Base-by-base conservation (phyloP, 1,284 basidiomycete genomes). In the Neolentinus lepideus region DNA sequence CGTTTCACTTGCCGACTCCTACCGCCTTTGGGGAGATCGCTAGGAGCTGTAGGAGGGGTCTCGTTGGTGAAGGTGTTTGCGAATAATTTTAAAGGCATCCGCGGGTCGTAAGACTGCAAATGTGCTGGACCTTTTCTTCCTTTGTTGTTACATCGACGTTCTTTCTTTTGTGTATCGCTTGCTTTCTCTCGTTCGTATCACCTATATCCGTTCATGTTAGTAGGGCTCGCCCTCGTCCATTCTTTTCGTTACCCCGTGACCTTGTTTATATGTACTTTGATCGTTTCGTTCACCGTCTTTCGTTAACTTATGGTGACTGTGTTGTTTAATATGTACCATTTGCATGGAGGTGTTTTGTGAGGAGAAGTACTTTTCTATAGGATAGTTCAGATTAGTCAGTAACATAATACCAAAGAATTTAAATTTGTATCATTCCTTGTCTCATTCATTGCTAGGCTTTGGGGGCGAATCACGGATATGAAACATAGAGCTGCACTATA, bases 191-290 rank as follows among this genome's bases (percentile, higher is more conserved):
- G 12, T 31, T 31, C 29, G 29, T 31, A 31, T 31, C 29, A 31
- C 6, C 12, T n/a, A n/a, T n/a, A n/a, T n/a, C n/a, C n/a, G n/a
- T n/a, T 48, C 21, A 36, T 51, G 50, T 29, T 63, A 50, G n/a
- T 60, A 61, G 51, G 61, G 56, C 31, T 65, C 63, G 14, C 64
- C 64, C 1, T 63, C 61, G 36, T 62, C 67, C 55, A 67, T 66
- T n/a, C 68, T 31, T 31, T 31, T 31, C 29, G 6, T 31, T 31
- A 31, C 29, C 29, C n/a, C 29, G 29, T 31, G 12, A 31, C 29
- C 29, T 31, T 31, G 4, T 31, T 4, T 31, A 31, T 31, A 31
- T 31, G 12, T 31, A 12, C 29, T 31, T 31, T 31, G 29, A 12
- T 31, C 29, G 6, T 31, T 31, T 31, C 29, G 29, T 31, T 31